Percentiles rank a stretch among this genome's conserved stretches.
Evolutionary conservation across 768 basidiomycete species (phyloP).

Genomic region (Suillus fuscotomentosus): DNA sequence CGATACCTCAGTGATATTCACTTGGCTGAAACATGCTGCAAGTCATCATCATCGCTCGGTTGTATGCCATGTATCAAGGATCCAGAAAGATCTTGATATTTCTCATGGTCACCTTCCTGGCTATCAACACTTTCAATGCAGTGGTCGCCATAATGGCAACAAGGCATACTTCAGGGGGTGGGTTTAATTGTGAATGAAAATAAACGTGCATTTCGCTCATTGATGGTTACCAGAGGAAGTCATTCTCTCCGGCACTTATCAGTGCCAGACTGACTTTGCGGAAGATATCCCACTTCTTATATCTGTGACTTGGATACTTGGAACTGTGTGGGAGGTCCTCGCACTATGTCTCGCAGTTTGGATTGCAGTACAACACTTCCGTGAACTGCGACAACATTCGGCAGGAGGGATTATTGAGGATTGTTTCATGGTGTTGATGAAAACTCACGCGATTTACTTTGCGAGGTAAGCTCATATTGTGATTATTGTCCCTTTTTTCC

Average conservation of each 20-base stretch:
- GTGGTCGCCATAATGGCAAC: too few relatives aligned
- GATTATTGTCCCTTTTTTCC: too few relatives aligned
- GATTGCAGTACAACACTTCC: neutral
- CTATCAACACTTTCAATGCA: neutral
- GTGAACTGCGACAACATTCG: neutral
- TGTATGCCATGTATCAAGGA: neutral
- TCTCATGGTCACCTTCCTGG: neutral
- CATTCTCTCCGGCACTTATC: neutral
- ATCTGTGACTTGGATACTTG: neutral
- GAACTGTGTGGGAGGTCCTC: neutral
- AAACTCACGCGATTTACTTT: too few relatives aligned
- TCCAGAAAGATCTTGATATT: neutral
- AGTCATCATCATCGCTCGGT: neutral
- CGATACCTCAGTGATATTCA: neutral
- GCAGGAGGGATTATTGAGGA: neutral
- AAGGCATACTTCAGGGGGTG: too few relatives aligned
- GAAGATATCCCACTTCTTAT: too few relatives aligned
- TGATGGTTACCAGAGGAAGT: neutral
- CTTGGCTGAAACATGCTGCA: neutral
- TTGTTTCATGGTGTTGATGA: neutral
- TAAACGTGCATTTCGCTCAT: neutral
- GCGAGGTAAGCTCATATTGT: too few relatives aligned
- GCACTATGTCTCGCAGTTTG: neutral
- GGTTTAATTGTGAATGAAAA: too few relatives aligned
- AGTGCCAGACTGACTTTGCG: neutral